phyloP scores from a whole-genome alignment of 345 rosid species.

The Ailanthus altissimus region DNA sequence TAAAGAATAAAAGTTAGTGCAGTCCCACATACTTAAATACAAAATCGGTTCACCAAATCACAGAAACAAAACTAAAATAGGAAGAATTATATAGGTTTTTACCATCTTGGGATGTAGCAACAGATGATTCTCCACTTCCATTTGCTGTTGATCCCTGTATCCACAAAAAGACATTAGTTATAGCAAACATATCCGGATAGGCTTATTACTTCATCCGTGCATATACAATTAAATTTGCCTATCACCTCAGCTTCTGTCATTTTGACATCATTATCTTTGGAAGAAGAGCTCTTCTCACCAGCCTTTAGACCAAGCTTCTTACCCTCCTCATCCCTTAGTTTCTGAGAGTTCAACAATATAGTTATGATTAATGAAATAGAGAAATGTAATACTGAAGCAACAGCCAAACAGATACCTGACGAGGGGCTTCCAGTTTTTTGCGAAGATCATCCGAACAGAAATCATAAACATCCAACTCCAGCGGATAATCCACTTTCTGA shows the following conservation, averaged over 20 bases:
- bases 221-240: slow-evolving; percentile 5
- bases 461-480: slow-evolving; percentile 91
- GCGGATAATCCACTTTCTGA: slow-evolving; percentile 97
- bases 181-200: not conserved
- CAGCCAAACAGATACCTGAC: slow-evolving; percentile 55
- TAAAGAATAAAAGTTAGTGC: too few relatives aligned
- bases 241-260: slow-evolving; percentile 80
- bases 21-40: not conserved
- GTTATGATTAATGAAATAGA: not conserved
- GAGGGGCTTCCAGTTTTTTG: slow-evolving; percentile 79
- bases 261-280: slow-evolving; percentile 67
- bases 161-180: not conserved
- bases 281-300: slow-evolving; percentile 48
- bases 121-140: slow-evolving; percentile 63
- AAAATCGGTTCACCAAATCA: not conserved
- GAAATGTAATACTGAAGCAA: not conserved
- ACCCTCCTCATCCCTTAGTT: slow-evolving; percentile 85
- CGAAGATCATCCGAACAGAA: slow-evolving; percentile 85
- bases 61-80: not conserved
- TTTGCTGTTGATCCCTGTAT: slow-evolving; percentile 71
- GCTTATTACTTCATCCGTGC: not conserved
- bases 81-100: slow-evolving; percentile 18
- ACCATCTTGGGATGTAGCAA: slow-evolving; percentile 60
- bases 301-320: slow-evolving; percentile 74
- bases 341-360: slow-evolving; percentile 35